Evolutionary conservation across 2,329 filamentous ascomycete species (phyloP).

Genomic region (Shiraia sp.): DNA sequence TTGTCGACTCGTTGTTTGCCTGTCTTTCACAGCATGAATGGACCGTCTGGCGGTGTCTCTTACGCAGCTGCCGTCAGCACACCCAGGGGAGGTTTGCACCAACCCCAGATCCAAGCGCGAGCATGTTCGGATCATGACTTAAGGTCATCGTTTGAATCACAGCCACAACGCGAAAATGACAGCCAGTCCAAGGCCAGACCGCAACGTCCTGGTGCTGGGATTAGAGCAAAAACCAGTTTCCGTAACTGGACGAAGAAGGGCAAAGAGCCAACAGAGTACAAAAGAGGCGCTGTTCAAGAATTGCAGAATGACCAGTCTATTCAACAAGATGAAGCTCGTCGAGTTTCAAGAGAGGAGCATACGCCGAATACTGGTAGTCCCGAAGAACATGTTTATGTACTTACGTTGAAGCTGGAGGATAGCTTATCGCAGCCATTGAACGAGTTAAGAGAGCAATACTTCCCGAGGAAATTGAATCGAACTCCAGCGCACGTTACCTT

Average conservation of each 20-base stretch:
- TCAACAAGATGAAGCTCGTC: slow-evolving; percentile 6
- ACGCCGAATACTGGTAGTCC: slow-evolving; percentile 35
- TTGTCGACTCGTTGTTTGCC: not conserved
- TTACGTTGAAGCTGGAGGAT: slow-evolving; percentile 48
- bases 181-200: slow-evolving; percentile 3
- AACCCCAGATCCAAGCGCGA: slow-evolving; percentile 16
- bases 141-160: slow-evolving; percentile 12
- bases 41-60: slow-evolving; percentile 8
- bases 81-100: slow-evolving; percentile 15
- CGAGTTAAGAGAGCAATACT: slow-evolving; percentile 45
- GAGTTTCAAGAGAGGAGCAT: slow-evolving; percentile 21
- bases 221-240: slow-evolving; percentile 17
- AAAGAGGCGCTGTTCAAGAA: slow-evolving; percentile 12
- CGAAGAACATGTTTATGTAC: slow-evolving; percentile 47
- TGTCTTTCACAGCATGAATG: not conserved
- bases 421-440: slow-evolving; percentile 46
- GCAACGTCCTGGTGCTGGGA: slow-evolving; percentile 14
- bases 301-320: slow-evolving; percentile 6
- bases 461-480: slow-evolving; percentile 49
- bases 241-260: slow-evolving; percentile 17
- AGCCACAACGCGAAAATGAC: slow-evolving; percentile 1
- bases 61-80: slow-evolving; percentile 28
- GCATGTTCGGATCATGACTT: slow-evolving; percentile 13
- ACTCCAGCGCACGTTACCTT: slow-evolving; percentile 51
- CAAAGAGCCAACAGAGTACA: slow-evolving; percentile 2